Conservation (phyloP, 169 alveolate genomes). For the Eimeria tenella region DNA sequence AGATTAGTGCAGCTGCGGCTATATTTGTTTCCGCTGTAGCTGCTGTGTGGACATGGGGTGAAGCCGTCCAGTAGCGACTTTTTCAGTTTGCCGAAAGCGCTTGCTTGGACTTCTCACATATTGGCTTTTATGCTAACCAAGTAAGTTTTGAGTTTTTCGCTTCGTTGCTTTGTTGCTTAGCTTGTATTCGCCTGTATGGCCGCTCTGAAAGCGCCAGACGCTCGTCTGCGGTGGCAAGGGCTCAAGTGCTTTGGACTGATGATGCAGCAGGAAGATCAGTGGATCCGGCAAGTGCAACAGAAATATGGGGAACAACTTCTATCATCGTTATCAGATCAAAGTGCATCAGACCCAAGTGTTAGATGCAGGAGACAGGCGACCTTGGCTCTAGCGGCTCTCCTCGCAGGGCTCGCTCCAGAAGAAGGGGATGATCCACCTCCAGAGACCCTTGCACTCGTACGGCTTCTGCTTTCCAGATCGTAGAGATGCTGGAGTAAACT, state of each 20-base stretch:
- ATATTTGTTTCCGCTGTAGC: constrained; percentile 3
- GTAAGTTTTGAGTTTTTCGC: background rate
- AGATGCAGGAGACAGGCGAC: constrained; percentile 66
- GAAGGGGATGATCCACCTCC: constrained; percentile 70
- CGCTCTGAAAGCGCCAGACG: constrained; percentile 20
- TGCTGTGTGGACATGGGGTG: background rate
- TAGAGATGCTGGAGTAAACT: background rate
- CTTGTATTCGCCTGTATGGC: constrained; percentile 49
- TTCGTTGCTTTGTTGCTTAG: background rate
- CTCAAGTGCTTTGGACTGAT: constrained; percentile 38
- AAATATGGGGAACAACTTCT: constrained; percentile 61
- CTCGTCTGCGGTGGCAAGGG: constrained; percentile 66
- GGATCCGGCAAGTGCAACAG: constrained; percentile 57
- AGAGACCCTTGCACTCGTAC: constrained; percentile 57
- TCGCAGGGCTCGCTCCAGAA: constrained; percentile 60
- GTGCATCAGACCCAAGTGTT: constrained; percentile 20
- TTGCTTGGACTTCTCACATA: background rate
- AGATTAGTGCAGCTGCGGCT: background rate
- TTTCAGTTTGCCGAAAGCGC: background rate
- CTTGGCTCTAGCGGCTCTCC: constrained; percentile 55
- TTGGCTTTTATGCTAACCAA: too few relatives aligned
- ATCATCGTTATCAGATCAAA: constrained; percentile 23
- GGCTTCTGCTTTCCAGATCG: background rate
- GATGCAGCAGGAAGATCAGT: constrained; percentile 60
- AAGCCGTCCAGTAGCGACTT: background rate